Evolutionary conservation across 73 alveolate genomes (phyloP).

Genomic region (Stentor coeruleus): DNA sequence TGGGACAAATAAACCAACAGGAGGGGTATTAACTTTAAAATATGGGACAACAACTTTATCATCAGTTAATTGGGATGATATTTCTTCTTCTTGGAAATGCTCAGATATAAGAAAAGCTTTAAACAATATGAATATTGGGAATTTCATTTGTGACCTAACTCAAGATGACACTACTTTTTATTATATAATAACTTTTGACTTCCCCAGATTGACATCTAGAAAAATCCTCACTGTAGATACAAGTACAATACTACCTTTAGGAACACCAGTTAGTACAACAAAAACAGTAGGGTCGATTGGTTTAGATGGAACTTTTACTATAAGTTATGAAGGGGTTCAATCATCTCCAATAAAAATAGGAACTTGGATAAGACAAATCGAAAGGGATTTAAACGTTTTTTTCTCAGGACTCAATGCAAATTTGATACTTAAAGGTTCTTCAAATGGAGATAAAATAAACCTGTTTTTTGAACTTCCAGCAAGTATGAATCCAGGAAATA

Average conservation of each 20-base stretch:
- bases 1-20: not conserved
- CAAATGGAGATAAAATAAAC: not conserved
- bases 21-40: not conserved
- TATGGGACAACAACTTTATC: not conserved
- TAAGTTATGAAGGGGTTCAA: not conserved
- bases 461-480: not conserved
- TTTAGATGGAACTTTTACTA: not conserved
- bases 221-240: not conserved
- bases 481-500: not conserved
- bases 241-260: not conserved
- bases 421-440: not conserved
- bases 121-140: not conserved
- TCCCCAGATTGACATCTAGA: not conserved
- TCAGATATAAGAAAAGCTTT: not conserved
- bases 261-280: not conserved
- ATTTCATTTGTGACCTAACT: not conserved
- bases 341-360: not conserved
- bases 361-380: not conserved
- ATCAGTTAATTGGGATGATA: slow-evolving; percentile 10
- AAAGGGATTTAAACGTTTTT: not conserved
- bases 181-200: slow-evolving; percentile 12
- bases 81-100: not conserved
- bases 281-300: not conserved
- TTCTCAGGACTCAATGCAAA: not conserved
- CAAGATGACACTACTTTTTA: not conserved